Evolutionary conservation across 23 red algal genomes (phyloP), one percentile per base, ranked within the genome.

Genomic region (Gracilaria caudata): DNA sequence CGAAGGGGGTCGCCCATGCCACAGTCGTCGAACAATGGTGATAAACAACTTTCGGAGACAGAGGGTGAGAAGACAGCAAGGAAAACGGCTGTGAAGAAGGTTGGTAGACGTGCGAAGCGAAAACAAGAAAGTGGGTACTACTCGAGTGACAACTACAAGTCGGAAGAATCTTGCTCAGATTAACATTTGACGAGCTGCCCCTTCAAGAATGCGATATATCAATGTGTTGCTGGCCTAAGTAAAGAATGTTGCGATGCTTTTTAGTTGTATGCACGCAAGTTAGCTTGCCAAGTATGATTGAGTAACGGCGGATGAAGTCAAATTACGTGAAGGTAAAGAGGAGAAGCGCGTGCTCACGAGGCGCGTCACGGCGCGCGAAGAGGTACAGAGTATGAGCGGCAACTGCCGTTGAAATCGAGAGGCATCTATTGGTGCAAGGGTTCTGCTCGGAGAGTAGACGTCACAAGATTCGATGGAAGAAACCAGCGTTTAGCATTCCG

Each of bases 391-490:
- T 3, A 63, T 25, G 45, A 7, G 45, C 13, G 7, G 54, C 17
- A 57, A 57, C 4, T 57, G 54, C 4, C 16, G 45, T 7, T 13
- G 13, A 57, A 20, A 57, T 57, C 23, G 54, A 57, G 54, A 57
- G 54, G 6, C 19, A 57, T 49, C 7, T 7, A 13, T 49, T 13
- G 45, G 13, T 49, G 13, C 45, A 49, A 49, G 45, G 45, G 45
- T 49, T 7, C 26, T 64, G 58, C 6, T 6, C n/a, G n/a, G 8
- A 20, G 58, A 20, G 5, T 23, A 30, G 74, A 17, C 17, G 40
- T 65, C 49, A 89, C 24, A 89, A 60, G 8, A 89, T 29, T 32
- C 85, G 26, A 66, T 89, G 85, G 29, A 89, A 79, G 32, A 89
- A 40, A 28, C 85, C 85, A 38, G 85, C 55, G 73, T 89, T 89